A percentile compares a stretch with the other conserved stretches of the same genome.
Evolutionary conservation across 352 stramenopile genomes (phyloP).

Genomic region (Globisporangium iwayamae): DNA sequence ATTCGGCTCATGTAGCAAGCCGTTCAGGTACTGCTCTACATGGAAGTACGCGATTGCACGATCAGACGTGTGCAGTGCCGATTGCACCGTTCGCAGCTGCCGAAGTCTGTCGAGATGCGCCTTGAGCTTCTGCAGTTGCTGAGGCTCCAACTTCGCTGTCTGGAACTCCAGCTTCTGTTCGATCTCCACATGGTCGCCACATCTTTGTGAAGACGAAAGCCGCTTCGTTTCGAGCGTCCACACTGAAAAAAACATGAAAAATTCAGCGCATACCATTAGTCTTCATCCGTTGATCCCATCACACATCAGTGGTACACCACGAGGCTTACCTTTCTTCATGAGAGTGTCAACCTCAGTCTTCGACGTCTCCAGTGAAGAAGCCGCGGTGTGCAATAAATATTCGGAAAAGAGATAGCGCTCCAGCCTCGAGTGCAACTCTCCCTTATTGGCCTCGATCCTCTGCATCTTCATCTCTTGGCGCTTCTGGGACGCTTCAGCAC

Average conservation of each 20-base stretch:
- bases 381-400: constrained; percentile 72
- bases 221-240: constrained; percentile 62
- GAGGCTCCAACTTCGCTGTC: constrained; percentile 65
- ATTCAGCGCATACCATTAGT: constrained; percentile 1
- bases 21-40: constrained; percentile 80
- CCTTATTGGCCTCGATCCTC: constrained; percentile 79
- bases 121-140: constrained; percentile 65
- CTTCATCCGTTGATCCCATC: neutral
- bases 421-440: constrained; percentile 63
- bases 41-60: constrained; percentile 77
- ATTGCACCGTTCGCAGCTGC: constrained; percentile 72
- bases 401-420: constrained; percentile 79
- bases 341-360: constrained; percentile 67
- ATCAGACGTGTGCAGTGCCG: constrained; percentile 77
- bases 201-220: constrained; percentile 49
- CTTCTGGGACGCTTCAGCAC: constrained; percentile 71
- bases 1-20: constrained; percentile 62
- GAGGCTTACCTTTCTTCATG: constrained; percentile 62
- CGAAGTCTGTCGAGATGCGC: constrained; percentile 64
- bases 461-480: constrained; percentile 83
- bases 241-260: constrained; percentile 20
- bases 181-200: constrained; percentile 57
- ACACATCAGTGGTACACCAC: neutral
- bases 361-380: constrained; percentile 43
- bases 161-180: constrained; percentile 57